Percentiles rank a stretch among this genome's conserved stretches.
These are phyloP conservation scores for Termitomyces sp. DNA, from an alignment of 768 basidiomycete species.

Conservation along the genomic window DNA sequence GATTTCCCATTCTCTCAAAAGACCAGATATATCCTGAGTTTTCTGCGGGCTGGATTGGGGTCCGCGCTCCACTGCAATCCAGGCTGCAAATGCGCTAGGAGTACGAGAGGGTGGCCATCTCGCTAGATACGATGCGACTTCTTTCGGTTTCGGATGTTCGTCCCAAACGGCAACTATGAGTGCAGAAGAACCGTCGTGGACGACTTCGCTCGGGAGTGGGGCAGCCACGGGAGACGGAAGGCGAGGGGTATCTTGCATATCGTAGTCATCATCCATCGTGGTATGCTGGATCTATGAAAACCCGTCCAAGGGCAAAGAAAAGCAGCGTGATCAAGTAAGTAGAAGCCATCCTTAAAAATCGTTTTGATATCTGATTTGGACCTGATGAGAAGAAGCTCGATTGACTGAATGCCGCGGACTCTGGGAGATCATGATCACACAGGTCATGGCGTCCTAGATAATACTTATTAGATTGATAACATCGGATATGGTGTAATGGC, in stretches of 20 bases:
- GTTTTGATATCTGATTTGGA: background rate
- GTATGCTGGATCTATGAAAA: background rate
- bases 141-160: conserved; percentile 17
- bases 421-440: too few relatives aligned
- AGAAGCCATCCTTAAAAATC: background rate
- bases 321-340: background rate
- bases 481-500: conserved; percentile 51
- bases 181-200: conserved; percentile 8
- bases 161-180: conserved; percentile 19
- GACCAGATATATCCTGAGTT: conserved; percentile 4
- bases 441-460: too few relatives aligned
- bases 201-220: conserved; percentile 10
- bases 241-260: conserved; percentile 5
- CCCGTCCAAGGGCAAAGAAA: background rate
- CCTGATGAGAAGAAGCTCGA: background rate
- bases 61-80: conserved; percentile 28
- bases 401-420: too few relatives aligned
- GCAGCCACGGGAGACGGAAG: conserved; percentile 5
- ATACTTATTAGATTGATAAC: too few relatives aligned
- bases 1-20: conserved; percentile 6
- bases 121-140: conserved; percentile 21
- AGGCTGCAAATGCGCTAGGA: conserved; percentile 23
- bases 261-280: conserved; percentile 11
- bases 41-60: background rate
- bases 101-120: conserved; percentile 36